phyloP scores from a whole-genome alignment of 2,329 filamentous ascomycete genomes.

The Magnaporthiopsis rhizophila region DNA sequence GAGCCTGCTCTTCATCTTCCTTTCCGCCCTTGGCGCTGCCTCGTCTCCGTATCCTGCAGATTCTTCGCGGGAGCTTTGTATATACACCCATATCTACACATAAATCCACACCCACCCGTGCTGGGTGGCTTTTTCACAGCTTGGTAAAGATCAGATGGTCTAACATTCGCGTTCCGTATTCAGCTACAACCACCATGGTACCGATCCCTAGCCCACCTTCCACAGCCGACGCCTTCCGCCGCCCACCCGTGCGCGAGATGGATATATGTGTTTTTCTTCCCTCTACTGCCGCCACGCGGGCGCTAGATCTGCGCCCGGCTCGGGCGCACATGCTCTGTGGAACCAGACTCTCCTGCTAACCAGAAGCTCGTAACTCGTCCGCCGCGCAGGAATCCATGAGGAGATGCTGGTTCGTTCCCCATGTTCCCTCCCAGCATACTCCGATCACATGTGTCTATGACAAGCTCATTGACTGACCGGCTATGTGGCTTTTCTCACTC shows the following conservation, averaged over 20 bases:
- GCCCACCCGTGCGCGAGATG: background rate
- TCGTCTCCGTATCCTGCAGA: background rate
- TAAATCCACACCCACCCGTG: no score
- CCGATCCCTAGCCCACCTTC: slow-evolving; percentile 16
- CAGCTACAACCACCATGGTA: slow-evolving; percentile 98
- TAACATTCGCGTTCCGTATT: background rate
- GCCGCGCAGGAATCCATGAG: slow-evolving; percentile 75
- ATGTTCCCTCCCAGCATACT: slow-evolving; percentile 12
- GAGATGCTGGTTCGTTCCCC: slow-evolving; percentile 80
- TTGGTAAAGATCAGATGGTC: background rate
- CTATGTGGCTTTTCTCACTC: slow-evolving; percentile 7
- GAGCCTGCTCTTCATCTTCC: slow-evolving; percentile 18
- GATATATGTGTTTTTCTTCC: background rate
- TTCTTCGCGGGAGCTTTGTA: background rate
- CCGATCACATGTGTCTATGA: slow-evolving; percentile 7
- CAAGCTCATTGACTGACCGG: slow-evolving; percentile 9
- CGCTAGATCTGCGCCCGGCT: background rate
- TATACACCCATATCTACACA: background rate
- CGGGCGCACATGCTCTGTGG: background rate
- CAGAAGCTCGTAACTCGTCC: background rate
- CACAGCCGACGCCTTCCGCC: background rate
- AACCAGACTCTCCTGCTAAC: background rate
- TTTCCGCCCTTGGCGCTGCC: background rate
- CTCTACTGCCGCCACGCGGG: no score
- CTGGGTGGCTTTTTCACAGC: background rate